Conservation (phyloP, 1,139 yeast genomes). For the Candida buenavistaensis region DNA sequence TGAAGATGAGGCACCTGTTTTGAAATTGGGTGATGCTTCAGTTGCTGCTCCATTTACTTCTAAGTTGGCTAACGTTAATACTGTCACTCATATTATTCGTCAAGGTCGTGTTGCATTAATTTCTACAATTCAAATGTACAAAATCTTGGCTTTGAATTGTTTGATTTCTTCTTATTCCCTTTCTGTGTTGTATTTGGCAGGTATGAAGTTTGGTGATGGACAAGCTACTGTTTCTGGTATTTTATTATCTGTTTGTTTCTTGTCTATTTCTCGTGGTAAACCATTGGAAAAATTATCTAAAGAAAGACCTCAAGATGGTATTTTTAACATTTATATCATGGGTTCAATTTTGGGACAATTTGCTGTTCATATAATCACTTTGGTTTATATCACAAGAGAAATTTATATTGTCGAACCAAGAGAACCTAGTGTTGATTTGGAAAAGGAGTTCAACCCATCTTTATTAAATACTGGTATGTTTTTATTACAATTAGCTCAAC, state of each 20-base stretch:
- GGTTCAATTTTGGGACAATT: conserved; percentile 97
- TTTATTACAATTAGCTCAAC: conserved; percentile 90
- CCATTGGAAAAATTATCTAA: conserved; percentile 87
- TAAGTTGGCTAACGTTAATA: conserved; percentile 84
- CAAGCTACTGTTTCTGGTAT: conserved; percentile 95
- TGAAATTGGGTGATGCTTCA: conserved; percentile 97
- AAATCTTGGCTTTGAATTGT: conserved; percentile 94
- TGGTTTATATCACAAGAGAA: conserved; percentile 79
- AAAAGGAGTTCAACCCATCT: conserved; percentile 85
- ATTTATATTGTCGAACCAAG: conserved; percentile 90
- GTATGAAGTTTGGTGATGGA: conserved; percentile 97
- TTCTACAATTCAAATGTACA: conserved; percentile 98
- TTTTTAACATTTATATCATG: conserved; percentile 92
- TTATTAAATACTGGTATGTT: conserved; percentile 95
- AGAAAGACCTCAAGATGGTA: conserved; percentile 97
- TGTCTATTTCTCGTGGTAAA: conserved; percentile 91
- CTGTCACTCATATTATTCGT: conserved; percentile 91
- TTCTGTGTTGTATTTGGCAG: conserved; percentile 92
- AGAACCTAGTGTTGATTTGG: conserved; percentile 84
- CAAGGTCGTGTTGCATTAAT: conserved; percentile 99
- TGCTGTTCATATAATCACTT: conserved; percentile 83
- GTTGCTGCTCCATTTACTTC: conserved; percentile 99
- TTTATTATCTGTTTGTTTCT: conserved; percentile 88
- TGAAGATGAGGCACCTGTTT: conserved; percentile 85
- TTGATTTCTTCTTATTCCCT: conserved; percentile 94